Base-by-base conservation (phyloP, 2,329 filamentous ascomycete genomes). In the Penicillium freii region DNA sequence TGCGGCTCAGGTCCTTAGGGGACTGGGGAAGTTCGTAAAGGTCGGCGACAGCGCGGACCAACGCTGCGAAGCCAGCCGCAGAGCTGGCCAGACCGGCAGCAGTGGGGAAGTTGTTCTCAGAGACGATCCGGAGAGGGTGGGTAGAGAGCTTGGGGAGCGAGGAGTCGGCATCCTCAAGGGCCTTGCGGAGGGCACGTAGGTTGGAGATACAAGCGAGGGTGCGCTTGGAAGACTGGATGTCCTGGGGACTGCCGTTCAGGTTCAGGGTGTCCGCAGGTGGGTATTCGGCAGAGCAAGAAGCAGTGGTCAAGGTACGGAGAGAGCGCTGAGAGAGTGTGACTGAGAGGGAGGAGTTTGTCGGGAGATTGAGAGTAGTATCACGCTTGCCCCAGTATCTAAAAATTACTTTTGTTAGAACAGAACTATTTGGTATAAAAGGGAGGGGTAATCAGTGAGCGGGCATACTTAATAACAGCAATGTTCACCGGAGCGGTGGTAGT, bases 51-150 rank as follows among this genome's bases (percentile, higher is more conserved):
- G 77, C 92, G 57, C 92, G 85, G 21, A 97, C 83, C 0, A 87
- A 77, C 13, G 85, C 84, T 36, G 85, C 85, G 65, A 87, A 86
- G 25, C 85, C 85, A n/a, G 85, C 84, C n/a, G 84, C 85, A 23
- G 80, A 81, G 64, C 80, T 82, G 40, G 84, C 84, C 29, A 99
- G 86, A 7, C 94, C 94, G 5, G 94, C 94, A 27, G 94, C 94
- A 2, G 94, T 99, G 62, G 94, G 94, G 83, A 99, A 99, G 83
- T 99, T 99, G 84, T 99, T 99, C 80, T 94, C 90, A 56, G 90
- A 94, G 56, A 97, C 92, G 64, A 99, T 88, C 67, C 88, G 89
- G 60, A 99, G 85, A 34, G 90, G 86, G 69, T 89, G 81, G 51
- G 81, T 73, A 11, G 91, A 90, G 56, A 99, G 86, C 75, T 90